Evolutionary conservation across 2,329 filamentous ascomycete species (phyloP).

Genomic region (Emmonsiellopsis sp.): DNA sequence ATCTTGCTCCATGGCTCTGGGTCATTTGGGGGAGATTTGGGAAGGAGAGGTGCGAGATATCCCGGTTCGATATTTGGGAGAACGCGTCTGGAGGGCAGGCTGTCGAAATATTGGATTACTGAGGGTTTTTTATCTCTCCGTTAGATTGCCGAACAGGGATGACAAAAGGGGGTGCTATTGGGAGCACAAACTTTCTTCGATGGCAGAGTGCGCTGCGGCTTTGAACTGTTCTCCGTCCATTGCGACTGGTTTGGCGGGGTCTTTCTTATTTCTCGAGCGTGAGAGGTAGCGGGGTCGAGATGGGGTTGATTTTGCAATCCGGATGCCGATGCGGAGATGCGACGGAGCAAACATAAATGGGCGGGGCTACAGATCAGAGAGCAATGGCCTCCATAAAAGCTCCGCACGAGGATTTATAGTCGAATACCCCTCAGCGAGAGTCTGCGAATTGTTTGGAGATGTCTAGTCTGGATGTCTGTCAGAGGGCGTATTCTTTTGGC

Average conservation of each 20-base stretch:
- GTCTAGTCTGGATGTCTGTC: no score
- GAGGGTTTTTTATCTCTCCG: constrained; percentile 2
- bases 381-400: no score
- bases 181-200: constrained; percentile 64
- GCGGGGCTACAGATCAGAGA: no score
- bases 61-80: constrained; percentile 72
- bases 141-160: neutral
- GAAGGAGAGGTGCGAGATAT: constrained; percentile 74
- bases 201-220: constrained; percentile 63
- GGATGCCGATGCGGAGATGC: neutral
- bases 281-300: neutral
- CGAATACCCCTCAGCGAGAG: no score
- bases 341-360: no score
- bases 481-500: no score
- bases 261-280: neutral
- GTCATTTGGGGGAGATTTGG: constrained; percentile 56
- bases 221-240: constrained; percentile 79
- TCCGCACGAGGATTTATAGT: no score
- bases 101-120: constrained; percentile 82
- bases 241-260: neutral
- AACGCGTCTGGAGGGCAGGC: constrained; percentile 59
- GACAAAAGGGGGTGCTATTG: constrained; percentile 2
- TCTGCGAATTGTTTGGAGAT: no score
- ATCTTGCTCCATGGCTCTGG: constrained; percentile 67
- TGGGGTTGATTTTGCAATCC: neutral